Base-by-base conservation (phyloP, 148 eudicot species). In the Linanthus parryae region DNA sequence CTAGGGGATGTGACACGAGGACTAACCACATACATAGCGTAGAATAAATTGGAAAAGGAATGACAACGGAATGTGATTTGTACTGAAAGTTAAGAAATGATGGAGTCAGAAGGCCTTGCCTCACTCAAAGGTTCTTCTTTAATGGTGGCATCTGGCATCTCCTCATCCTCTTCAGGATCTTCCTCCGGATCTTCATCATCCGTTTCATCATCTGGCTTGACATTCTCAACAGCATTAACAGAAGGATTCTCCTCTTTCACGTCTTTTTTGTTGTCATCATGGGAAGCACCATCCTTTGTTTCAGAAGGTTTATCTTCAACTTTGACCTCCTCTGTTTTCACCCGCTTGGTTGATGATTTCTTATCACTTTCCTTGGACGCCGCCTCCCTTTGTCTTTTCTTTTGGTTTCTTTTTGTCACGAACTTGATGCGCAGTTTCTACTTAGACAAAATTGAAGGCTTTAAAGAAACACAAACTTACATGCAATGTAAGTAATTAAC, bases 371-470 rank as follows among this genome's bases (percentile, higher is more conserved):
- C 66, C 64, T 68, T 86, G 45, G 77, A 61, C 38, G 22, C 29
- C 67, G 77, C 89, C 25, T 83, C 88, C 65, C 95, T 79, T 52
- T 72, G 75, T 56, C 99, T 81, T 77, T 92, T 92, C 36, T 74
- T 69, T 58, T 53, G 73, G 47, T 84, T 92, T 80, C 94, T 75
- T 73, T 82, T 76, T 0, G 37, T 48, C 23, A 87, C 72, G 72
- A 87, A 84, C 54, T 71, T 77, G 48, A 69, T 44, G 20, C 95
- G 81, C 72, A 92, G 69, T 72, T 84, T 82, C 99, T 92, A 61
- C 8, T 8, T 51, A 38, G 2, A 20, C 13, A 3, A 19, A 26
- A 29, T n/a, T n/a, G n/a, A n/a, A n/a, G n/a, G n/a, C n/a, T n/a
- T n/a, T n/a, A n/a, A n/a, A n/a, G n/a, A n/a, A n/a, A n/a, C n/a